Evolutionary conservation across 805 yeast species (phyloP).

Genomic region (Candida ficus): DNA sequence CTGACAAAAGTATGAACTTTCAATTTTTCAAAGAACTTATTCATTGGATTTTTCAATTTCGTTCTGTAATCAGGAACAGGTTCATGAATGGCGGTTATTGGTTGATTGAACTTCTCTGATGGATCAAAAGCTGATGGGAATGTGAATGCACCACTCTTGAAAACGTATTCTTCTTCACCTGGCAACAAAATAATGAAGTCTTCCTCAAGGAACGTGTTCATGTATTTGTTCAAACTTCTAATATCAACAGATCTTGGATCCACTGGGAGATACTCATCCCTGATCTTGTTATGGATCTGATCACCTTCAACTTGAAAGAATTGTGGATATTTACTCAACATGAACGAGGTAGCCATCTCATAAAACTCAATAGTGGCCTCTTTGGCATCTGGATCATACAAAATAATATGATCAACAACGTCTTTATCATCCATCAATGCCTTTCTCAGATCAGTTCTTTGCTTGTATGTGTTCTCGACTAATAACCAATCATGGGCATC

Average conservation of each 20-base stretch:
- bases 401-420: constrained; percentile 30
- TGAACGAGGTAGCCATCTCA: constrained; percentile 19
- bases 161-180: constrained; percentile 49
- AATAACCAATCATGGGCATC: constrained; percentile 51
- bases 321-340: constrained; percentile 23
- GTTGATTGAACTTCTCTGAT: constrained; percentile 41
- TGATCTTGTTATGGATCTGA: constrained; percentile 21
- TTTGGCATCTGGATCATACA: constrained; percentile 26
- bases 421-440: constrained; percentile 25
- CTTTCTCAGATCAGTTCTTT: constrained; percentile 36
- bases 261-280: constrained; percentile 22
- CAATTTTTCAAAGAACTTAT: constrained; percentile 54
- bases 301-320: constrained; percentile 21
- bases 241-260: constrained; percentile 22
- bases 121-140: constrained; percentile 78
- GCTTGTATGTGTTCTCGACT: constrained; percentile 55
- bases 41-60: constrained; percentile 58
- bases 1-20: constrained; percentile 51
- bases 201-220: constrained; percentile 21
- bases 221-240: constrained; percentile 14
- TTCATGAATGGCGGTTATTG: constrained; percentile 55
- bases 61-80: constrained; percentile 68
- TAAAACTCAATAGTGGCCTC: constrained; percentile 22
- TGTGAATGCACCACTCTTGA: constrained; percentile 52
- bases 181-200: constrained; percentile 48